Evolutionary conservation across 148 eudicot genomes (phyloP).

Genomic region (Arbutus unedo): DNA sequence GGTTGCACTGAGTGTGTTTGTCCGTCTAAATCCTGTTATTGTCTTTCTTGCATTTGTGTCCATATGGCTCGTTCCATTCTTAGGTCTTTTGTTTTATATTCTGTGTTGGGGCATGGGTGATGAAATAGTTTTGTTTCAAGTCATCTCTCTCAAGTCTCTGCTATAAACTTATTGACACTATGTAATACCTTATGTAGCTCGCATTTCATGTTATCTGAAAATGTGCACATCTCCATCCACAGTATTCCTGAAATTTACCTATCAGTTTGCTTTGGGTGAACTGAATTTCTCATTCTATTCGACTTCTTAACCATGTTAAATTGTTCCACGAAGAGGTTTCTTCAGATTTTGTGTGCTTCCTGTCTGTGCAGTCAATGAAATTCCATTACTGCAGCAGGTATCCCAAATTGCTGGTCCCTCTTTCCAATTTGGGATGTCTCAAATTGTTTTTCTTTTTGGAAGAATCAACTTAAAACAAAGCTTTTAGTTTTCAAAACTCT

Average conservation of each 20-base stretch:
- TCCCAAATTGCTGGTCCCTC: neutral
- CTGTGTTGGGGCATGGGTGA: neutral
- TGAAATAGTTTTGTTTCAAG: neutral
- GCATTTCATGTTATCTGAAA: neutral
- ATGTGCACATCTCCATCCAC: neutral
- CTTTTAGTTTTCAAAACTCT: neutral
- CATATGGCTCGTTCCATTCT: neutral
- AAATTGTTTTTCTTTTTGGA: neutral
- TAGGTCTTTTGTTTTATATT: neutral
- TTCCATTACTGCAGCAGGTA: neutral
- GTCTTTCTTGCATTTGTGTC: neutral
- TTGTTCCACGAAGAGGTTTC: neutral
- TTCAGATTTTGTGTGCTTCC: conserved; percentile 4
- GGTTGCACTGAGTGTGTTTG: neutral
- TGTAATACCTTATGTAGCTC: neutral
- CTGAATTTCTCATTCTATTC: neutral
- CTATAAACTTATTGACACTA: neutral
- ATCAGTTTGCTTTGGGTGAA: neutral
- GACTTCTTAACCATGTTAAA: neutral
- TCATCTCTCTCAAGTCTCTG: neutral
- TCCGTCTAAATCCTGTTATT: neutral
- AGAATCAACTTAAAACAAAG: neutral
- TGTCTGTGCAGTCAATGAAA: neutral
- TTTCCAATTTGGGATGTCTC: neutral
- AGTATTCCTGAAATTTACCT: neutral